Base-by-base conservation (phyloP, 2,329 filamentous ascomycete genomes). In the Zarea fungicola region DNA sequence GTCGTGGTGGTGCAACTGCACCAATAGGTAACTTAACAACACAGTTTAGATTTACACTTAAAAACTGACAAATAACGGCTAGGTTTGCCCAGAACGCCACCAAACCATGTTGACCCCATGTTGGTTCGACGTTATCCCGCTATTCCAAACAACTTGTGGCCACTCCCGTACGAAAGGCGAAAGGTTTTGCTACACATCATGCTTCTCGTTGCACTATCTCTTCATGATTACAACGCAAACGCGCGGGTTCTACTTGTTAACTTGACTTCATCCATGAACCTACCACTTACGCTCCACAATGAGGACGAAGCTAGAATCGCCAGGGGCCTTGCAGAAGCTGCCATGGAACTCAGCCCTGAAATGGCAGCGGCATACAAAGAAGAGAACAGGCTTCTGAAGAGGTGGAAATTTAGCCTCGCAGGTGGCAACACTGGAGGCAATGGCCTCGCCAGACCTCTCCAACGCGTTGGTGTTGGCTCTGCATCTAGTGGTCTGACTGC, bases 221-320 rank as follows among this genome's bases (percentile, higher is more conserved):
- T 95, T 13, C 84, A 93, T 59, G 81, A 87, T 54, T 95, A 93
- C 65, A 80, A 76, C 35, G 80, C 86, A 5, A 83, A 88, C 58
- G 87, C 87, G 3, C 80, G 88, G 11, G 73, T 87, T 3, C 70
- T 93, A 18, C 73, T 95, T 45, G 69, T 89, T 14, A 76, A 86
- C 55, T 64, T 92, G 34, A 75, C 85, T 2, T 85, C 83, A 2
- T 88, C 85, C 6, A 70, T 95, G 9, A 75, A 81, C n/a, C 69
- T 95, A 22, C 77, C 84, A 0, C 66, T 84, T 21, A 75, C 76
- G 28, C 67, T 83, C 4, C 73, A 93, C 10, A 77, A 82, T 29
- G 76, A 83, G 37, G 82, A 91, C 48, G 89, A 97, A 63, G 75
- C 80, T 36, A 83, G 87, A 51, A 76, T 96, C 13, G 87, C 89